phyloP scores from a whole-genome alignment of 2,329 filamentous ascomycete species.

The Macrophomina tecta region DNA sequence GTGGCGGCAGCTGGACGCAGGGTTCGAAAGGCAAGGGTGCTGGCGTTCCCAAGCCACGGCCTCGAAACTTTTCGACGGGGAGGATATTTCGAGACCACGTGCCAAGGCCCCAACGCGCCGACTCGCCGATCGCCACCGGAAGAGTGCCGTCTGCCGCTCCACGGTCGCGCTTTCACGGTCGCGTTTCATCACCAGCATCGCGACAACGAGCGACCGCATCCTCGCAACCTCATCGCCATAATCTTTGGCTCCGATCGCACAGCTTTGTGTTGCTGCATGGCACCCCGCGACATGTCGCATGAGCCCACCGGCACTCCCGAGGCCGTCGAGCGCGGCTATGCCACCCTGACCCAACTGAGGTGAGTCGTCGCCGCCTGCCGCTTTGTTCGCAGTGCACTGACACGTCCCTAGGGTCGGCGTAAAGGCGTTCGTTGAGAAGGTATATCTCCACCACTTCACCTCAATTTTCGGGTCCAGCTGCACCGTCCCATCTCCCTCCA shows the following conservation, averaged over 20 bases:
- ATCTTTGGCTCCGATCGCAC: not conserved
- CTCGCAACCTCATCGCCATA: conserved; percentile 6
- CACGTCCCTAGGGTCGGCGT: conserved; percentile 63
- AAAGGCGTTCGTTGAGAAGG: conserved; percentile 74
- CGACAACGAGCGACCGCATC: conserved; percentile 15
- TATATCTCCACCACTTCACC: conserved; percentile 47
- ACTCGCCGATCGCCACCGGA: conserved; percentile 18
- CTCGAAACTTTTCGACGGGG: conserved; percentile 20
- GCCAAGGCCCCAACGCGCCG: not conserved
- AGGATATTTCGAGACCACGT: not conserved
- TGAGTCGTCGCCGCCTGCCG: conserved; percentile 51
- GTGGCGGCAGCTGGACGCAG: not conserved
- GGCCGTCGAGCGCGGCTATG: conserved; percentile 76
- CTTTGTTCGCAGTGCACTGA: conserved; percentile 26
- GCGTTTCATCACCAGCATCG: conserved; percentile 21
- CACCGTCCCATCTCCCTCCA: not conserved
- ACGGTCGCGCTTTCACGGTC: conserved; percentile 25
- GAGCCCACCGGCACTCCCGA: conserved; percentile 62
- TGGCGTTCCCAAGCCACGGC: not conserved
- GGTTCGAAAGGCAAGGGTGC: not conserved
- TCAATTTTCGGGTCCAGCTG: not conserved
- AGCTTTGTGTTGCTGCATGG: conserved; percentile 51
- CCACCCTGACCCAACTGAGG: conserved; percentile 83
- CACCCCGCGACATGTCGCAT: conserved; percentile 59
- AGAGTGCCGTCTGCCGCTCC: conserved; percentile 1